These are phyloP conservation scores for Phytophthora pistaciae DNA, from an alignment of 352 stramenopile species.

Conservation along the genomic window DNA sequence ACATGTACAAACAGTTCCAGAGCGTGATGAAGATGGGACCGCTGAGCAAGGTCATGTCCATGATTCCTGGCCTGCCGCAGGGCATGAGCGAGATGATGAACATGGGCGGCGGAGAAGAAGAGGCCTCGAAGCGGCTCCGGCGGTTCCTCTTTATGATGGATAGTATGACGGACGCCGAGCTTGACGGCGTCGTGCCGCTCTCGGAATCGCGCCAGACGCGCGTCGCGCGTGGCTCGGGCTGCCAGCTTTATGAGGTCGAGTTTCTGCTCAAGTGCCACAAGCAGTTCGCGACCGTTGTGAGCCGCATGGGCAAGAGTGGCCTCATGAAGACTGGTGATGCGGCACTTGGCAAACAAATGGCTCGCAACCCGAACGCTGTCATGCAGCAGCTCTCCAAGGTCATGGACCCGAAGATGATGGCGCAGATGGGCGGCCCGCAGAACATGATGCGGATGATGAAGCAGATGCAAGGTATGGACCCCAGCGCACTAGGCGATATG, in stretches of 20 bases:
- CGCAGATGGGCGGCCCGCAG: constrained; percentile 81
- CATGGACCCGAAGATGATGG: constrained; percentile 95
- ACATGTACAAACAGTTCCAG: constrained; percentile 99
- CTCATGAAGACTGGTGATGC: constrained; percentile 93
- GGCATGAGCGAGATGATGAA: constrained; percentile 92
- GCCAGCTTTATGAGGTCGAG: constrained; percentile 87
- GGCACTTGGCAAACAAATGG: constrained; percentile 94
- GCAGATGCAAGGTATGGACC: constrained; percentile 93
- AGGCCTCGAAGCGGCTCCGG: constrained; percentile 93
- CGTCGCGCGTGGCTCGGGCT: constrained; percentile 94
- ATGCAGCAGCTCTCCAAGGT: constrained; percentile 97
- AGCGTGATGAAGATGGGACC: constrained; percentile 98
- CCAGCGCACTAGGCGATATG: constrained; percentile 78
- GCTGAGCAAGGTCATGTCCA: constrained; percentile 98
- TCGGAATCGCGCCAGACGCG: constrained; percentile 79
- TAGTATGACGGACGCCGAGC: constrained; percentile 97
- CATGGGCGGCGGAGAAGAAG: constrained; percentile 92
- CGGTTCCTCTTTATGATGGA: constrained; percentile 99
- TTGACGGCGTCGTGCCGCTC: constrained; percentile 93
- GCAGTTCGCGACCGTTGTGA: constrained; percentile 95
- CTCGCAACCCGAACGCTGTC: constrained; percentile 96
- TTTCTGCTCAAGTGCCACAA: constrained; percentile 97
- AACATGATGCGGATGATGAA: constrained; percentile 95
- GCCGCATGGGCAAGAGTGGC: constrained; percentile 97
- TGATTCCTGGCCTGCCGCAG: constrained; percentile 97